Conservation (phyloP, 352 stramenopile species). For the Phytophthora sp. region DNA sequence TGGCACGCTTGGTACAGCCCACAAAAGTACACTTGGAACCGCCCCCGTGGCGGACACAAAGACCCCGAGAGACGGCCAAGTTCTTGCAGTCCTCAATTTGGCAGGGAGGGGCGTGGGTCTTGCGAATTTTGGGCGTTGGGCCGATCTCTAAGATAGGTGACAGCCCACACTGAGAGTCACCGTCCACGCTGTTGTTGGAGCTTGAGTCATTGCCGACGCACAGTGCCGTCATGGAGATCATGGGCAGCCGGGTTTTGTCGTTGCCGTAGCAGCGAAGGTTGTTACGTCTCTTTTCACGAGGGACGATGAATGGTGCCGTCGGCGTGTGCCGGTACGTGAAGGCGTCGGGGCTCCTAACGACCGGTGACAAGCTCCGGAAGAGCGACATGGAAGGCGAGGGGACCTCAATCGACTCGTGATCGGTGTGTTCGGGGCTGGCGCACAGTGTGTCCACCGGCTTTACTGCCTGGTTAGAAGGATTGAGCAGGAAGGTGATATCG, state of each 20-base stretch:
- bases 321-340: slow-evolving; percentile 36
- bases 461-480: slow-evolving; percentile 16
- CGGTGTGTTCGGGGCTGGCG: slow-evolving; percentile 10
- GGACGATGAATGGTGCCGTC: slow-evolving; percentile 44
- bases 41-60: slow-evolving; percentile 59
- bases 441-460: slow-evolving; percentile 8
- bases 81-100: slow-evolving; percentile 66
- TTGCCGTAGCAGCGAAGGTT: slow-evolving; percentile 39
- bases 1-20: slow-evolving; percentile 64
- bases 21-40: slow-evolving; percentile 53
- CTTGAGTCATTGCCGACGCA: slow-evolving; percentile 33
- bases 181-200: slow-evolving; percentile 20
- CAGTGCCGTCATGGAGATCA: slow-evolving; percentile 35
- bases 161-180: slow-evolving; percentile 4
- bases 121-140: slow-evolving; percentile 22
- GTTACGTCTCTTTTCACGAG: slow-evolving; percentile 43
- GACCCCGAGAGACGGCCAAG: slow-evolving; percentile 54
- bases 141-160: slow-evolving; percentile 4
- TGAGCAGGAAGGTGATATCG: slow-evolving; percentile 56
- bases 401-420: slow-evolving; percentile 2
- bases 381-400: slow-evolving; percentile 28
- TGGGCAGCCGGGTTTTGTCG: slow-evolving; percentile 41
- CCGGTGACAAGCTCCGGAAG: slow-evolving; percentile 32
- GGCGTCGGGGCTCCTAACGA: slow-evolving; percentile 31
- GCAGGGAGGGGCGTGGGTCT: slow-evolving; percentile 58